Conservation (phyloP, 2,329 filamentous ascomycete genomes). For the Sporothrix brasiliensis region DNA sequence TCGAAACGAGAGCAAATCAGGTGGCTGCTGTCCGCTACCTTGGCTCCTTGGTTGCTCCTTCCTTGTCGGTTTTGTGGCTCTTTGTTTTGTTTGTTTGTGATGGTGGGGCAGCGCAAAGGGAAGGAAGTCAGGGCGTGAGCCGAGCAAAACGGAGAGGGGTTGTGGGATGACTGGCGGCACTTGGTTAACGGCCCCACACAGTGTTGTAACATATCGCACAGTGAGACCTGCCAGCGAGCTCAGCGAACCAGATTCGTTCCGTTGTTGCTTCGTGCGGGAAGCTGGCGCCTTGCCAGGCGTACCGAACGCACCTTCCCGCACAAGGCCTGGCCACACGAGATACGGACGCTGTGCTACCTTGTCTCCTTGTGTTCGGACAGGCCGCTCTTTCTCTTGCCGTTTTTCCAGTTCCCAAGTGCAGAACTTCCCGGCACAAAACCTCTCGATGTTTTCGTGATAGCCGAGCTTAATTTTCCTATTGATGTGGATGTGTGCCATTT, state of each 20-base stretch:
- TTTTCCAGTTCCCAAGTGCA: no score
- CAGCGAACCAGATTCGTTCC: no score
- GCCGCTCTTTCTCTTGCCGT: background rate
- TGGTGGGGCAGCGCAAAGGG: constrained; percentile 30
- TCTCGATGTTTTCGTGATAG: background rate
- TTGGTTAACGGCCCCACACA: constrained; percentile 20
- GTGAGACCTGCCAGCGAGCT: background rate
- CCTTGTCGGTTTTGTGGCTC: background rate
- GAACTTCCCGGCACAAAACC: no score
- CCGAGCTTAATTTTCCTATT: background rate
- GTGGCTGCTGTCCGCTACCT: background rate
- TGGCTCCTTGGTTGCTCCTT: background rate
- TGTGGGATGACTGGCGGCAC: constrained; percentile 22
- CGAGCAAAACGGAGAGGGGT: constrained; percentile 19
- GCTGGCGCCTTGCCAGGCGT: constrained; percentile 17
- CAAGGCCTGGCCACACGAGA: background rate
- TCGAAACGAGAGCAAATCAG: background rate
- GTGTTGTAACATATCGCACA: background rate
- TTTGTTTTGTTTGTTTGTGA: constrained; percentile 35
- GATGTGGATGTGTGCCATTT: background rate
- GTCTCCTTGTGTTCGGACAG: no score
- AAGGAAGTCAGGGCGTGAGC: background rate
- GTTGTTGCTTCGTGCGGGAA: background rate
- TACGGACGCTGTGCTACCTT: no score
- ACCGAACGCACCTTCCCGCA: background rate